Evolutionary conservation across 2,329 filamentous ascomycete genomes (phyloP).

Genomic region (Colletotrichum navitas): DNA sequence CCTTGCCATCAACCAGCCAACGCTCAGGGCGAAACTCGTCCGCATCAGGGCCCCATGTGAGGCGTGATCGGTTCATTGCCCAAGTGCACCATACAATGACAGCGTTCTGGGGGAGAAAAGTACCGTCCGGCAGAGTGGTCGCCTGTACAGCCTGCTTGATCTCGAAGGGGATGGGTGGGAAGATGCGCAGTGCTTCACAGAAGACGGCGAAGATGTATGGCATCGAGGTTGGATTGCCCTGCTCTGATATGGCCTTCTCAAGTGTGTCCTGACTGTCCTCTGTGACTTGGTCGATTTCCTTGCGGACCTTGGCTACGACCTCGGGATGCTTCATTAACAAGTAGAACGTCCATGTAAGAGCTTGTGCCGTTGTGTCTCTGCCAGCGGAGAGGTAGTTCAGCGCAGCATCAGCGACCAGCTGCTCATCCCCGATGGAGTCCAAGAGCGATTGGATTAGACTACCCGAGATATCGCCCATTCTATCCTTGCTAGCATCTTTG

Average conservation of each 20-base stretch:
- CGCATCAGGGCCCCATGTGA: conserved; percentile 69
- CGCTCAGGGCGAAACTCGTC: conserved; percentile 68
- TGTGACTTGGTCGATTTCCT: conserved; percentile 52
- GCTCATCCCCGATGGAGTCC: conserved; percentile 65
- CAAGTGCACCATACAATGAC: conserved; percentile 74
- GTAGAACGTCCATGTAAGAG: conserved; percentile 74
- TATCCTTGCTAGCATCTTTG: conserved; percentile 42
- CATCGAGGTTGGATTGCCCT: conserved; percentile 54
- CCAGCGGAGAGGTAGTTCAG: conserved; percentile 76
- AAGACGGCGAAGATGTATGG: conserved; percentile 73
- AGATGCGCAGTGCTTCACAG: conserved; percentile 72
- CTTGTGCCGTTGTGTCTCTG: conserved; percentile 74
- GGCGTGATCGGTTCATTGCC: conserved; percentile 70
- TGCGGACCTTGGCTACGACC: conserved; percentile 56
- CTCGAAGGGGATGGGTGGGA: conserved; percentile 75
- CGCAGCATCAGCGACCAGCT: conserved; percentile 73
- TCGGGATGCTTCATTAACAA: conserved; percentile 66
- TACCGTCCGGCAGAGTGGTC: conserved; percentile 71
- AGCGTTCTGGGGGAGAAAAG: conserved; percentile 64
- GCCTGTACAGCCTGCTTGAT: conserved; percentile 69
- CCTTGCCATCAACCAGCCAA: conserved; percentile 62
- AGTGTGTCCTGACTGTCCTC: conserved; percentile 37
- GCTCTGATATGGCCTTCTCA: conserved; percentile 48
- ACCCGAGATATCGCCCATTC: conserved; percentile 59
- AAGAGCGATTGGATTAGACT: conserved; percentile 72